Percentiles rank a stretch among this genome's conserved stretches.
phyloP scores from a whole-genome alignment of 257 asterid genomes.

The Solanum lignicaule region DNA sequence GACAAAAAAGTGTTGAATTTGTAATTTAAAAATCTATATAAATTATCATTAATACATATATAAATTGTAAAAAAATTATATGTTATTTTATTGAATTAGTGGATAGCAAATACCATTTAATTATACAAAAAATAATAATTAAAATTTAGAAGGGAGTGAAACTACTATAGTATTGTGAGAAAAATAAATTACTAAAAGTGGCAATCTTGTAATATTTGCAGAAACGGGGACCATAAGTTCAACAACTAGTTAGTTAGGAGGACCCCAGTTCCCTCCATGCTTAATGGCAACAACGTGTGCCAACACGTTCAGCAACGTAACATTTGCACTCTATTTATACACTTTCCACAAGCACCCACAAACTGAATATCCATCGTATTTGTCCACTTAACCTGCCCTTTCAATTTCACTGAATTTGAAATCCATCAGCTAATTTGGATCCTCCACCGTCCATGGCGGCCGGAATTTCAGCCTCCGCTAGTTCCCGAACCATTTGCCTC shows the following conservation, averaged over 20 bases:
- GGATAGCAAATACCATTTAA: background rate
- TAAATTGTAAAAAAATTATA: too few relatives aligned
- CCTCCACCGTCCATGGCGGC: slow-evolving; percentile 45
- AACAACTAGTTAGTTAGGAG: background rate
- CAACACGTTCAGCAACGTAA: background rate
- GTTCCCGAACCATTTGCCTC: slow-evolving; percentile 9
- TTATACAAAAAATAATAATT: background rate
- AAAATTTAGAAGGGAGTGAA: background rate
- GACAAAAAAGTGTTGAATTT: too few relatives aligned
- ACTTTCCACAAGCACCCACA: background rate
- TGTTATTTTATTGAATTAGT: background rate
- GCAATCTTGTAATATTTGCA: background rate
- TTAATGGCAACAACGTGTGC: background rate
- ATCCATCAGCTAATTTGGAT: background rate
- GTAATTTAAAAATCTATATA: too few relatives aligned
- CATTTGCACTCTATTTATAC: background rate
- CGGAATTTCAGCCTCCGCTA: slow-evolving; percentile 26
- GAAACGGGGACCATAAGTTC: background rate
- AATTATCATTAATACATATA: too few relatives aligned
- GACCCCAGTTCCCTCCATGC: background rate
- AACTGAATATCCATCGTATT: background rate
- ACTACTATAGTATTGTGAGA: background rate
- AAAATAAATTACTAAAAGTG: background rate
- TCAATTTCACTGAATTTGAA: background rate
- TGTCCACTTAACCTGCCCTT: background rate